phyloP scores from a whole-genome alignment of 768 basidiomycete species.

The Boletellus emodensis region DNA sequence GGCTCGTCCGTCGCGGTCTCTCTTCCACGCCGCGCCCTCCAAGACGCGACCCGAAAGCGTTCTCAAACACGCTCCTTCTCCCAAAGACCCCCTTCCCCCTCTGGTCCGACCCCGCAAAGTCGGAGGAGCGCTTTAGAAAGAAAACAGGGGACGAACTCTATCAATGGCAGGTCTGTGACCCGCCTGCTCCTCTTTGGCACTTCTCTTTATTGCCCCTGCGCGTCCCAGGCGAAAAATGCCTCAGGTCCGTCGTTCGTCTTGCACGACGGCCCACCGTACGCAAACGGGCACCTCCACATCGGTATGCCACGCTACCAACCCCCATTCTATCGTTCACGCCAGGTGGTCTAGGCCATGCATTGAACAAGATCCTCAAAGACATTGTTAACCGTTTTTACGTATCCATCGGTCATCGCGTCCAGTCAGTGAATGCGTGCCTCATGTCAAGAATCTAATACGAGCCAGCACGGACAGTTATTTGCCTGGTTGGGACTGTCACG shows the following conservation, averaged over 20 bases:
- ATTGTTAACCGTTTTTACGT: constrained; percentile 90
- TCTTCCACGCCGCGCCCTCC: constrained; percentile 8
- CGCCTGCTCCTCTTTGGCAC: not conserved
- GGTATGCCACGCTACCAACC: constrained; percentile 44
- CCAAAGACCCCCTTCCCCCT: constrained; percentile 81
- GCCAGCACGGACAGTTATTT: constrained; percentile 58
- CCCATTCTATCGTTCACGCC: not conserved
- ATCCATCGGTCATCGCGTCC: constrained; percentile 68
- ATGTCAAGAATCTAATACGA: not conserved
- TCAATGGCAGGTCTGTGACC: constrained; percentile 61
- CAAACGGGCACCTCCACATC: constrained; percentile 94
- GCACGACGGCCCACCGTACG: constrained; percentile 97
- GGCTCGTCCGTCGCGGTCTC: constrained; percentile 10
- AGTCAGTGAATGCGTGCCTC: constrained; percentile 48
- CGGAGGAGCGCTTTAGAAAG: constrained; percentile 53
- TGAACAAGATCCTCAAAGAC: constrained; percentile 97
- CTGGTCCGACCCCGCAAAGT: constrained; percentile 59
- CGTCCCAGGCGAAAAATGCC: constrained; percentile 57
- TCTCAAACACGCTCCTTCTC: constrained; percentile 64
- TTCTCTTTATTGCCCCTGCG: not conserved
- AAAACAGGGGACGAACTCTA: constrained; percentile 76
- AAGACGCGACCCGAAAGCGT: constrained; percentile 34
- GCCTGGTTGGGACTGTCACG: constrained; percentile 98
- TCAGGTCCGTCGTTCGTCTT: constrained; percentile 73
- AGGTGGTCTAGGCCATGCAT: constrained; percentile 68